Evolutionary conservation across 2,329 filamentous ascomycete species (phyloP), one percentile per base, ranked within the genome.

Genomic region (Hypoxylon sp.): DNA sequence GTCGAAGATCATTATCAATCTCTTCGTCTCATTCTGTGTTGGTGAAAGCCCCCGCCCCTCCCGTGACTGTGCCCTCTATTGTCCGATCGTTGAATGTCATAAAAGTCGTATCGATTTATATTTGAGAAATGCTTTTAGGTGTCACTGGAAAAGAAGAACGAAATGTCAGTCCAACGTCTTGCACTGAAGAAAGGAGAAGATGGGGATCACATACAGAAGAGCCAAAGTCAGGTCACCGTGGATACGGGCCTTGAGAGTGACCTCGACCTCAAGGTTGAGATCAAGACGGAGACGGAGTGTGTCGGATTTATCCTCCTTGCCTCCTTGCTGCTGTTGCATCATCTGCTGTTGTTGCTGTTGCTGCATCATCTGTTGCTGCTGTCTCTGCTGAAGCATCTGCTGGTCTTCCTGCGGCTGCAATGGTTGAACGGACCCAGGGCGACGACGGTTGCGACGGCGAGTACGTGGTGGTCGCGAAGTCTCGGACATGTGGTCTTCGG

Each of bases 241-340:
- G 71, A 96, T 93, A 78, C 90, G 90, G n/a, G 92, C 92, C 84
- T 95, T 96, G 69, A 96, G 85, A 73, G 94, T 91, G 68, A 96
- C 92, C 78, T 96, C 92, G 58, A 96, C 87, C 73, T 96, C 92
- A 63, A 96, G 82, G 79, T 96, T 96, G 65, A 94, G 83, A 75
- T 96, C 92, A 29, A 95, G 81, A 55, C 90, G 86, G 71, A 96
- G 79, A 74, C 90, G 90, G 76, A 94, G 81, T 23, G 91, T 91
- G 72, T 94, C 75, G 16, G 72, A 83, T 75, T 83, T 82, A 74
- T 63, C 65, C 14, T 50, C 65, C 27, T 60, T 59, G n/a, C 67
- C 71, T 12, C 67, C 65, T 19, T 66, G 65, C 50, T 69, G 67
- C 63, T 64, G 63, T 23, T 47, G 25, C 65, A 63, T 59, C 61